Evolutionary conservation across 2,329 filamentous ascomycete species (phyloP).

Genomic region (Alternaria sp.): DNA sequence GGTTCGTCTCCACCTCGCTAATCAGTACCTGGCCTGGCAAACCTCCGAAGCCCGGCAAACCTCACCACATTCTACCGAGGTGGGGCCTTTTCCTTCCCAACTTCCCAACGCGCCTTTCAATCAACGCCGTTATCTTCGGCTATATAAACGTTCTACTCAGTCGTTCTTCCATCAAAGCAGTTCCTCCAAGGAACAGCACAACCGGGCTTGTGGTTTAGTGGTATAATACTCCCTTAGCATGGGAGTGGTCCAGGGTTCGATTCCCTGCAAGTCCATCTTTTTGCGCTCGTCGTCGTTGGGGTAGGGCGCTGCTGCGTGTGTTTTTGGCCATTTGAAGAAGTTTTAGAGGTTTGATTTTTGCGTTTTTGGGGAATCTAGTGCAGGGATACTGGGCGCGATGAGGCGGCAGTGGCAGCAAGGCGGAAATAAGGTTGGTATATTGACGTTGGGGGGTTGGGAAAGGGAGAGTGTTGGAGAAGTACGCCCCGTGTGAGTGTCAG

Average conservation of each 20-base stretch:
- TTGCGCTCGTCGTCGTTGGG: neutral
- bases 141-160: accelerated
- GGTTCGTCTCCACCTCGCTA: neutral
- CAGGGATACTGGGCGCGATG: neutral
- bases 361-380: neutral
- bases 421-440: neutral
- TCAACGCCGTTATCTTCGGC: accelerated
- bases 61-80: neutral
- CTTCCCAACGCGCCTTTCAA: neutral
- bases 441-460: neutral
- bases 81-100: neutral
- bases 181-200: neutral
- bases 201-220: constrained; percentile 29
- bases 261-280: constrained; percentile 15
- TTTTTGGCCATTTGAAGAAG: neutral
- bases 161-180: neutral
- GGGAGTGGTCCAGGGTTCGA: constrained; percentile 20
- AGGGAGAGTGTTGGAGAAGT: neutral
- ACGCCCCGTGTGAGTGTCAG: neutral
- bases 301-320: neutral
- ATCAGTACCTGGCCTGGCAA: neutral
- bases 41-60: neutral
- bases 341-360: neutral
- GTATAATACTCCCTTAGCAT: constrained; percentile 31
- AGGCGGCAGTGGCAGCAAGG: neutral